Evolutionary conservation across 495 filamentous ascomycete species (phyloP).

Genomic region (Neurospora sp.): DNA sequence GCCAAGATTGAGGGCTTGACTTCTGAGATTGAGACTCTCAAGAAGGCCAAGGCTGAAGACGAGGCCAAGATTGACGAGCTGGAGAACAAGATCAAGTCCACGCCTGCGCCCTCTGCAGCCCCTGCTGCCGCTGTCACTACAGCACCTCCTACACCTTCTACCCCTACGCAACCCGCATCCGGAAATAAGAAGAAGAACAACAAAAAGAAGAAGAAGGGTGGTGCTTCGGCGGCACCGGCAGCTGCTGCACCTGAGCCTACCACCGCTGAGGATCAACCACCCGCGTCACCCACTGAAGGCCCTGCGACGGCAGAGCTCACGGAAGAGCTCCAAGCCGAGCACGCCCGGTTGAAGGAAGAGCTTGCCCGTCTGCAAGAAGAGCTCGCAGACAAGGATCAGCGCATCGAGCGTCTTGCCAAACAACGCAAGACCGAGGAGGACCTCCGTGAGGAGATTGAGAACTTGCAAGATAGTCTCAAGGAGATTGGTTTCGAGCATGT

Average conservation of each 20-base stretch:
- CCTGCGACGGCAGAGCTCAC: constrained; percentile 24
- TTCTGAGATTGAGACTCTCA: constrained; percentile 26
- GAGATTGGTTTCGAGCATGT: constrained; percentile 72
- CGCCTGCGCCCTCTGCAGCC: constrained; percentile 4
- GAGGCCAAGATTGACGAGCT: constrained; percentile 24
- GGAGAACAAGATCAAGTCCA: constrained; percentile 24
- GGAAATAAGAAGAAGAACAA: constrained; percentile 69
- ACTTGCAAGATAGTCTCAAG: constrained; percentile 65
- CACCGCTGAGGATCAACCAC: constrained; percentile 20
- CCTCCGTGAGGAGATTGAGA: constrained; percentile 77
- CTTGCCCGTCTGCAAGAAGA: constrained; percentile 44
- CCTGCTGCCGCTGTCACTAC: constrained; percentile 5
- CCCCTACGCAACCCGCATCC: constrained; percentile 9
- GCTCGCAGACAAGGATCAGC: constrained; percentile 58
- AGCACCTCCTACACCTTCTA: constrained; percentile 6
- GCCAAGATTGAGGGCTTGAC: constrained; percentile 22
- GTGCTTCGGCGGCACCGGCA: constrained; percentile 24
- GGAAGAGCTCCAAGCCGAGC: constrained; percentile 14
- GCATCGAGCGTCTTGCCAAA: constrained; percentile 53
- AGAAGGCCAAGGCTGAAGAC: constrained; percentile 23
- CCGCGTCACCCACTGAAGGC: constrained; percentile 15
- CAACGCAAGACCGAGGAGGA: constrained; percentile 70
- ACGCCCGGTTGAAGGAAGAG: neutral
- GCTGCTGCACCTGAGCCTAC: constrained; percentile 9
- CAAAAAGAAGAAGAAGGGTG: constrained; percentile 81